phyloP scores from a whole-genome alignment of 2,329 filamentous ascomycete species.

The Achaetomium macrosporum region DNA sequence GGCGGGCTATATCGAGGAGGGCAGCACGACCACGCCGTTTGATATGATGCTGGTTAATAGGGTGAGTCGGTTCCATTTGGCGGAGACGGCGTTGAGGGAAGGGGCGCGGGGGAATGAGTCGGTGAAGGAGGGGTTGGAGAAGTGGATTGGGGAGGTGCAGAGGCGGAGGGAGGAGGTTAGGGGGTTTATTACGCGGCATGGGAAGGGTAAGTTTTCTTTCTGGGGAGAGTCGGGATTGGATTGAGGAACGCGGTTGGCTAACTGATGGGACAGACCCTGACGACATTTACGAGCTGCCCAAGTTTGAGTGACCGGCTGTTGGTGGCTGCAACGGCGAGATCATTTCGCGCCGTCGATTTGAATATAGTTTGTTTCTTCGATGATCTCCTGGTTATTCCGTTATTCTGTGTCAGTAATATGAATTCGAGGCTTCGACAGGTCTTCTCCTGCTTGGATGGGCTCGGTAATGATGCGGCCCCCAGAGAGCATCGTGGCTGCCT shows the following conservation, averaged over 20 bases:
- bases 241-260: no score
- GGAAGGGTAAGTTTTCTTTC: slow-evolving; percentile 41
- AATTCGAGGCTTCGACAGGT: no score
- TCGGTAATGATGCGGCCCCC: no score
- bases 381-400: no score
- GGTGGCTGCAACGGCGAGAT: no score
- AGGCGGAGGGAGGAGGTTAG: slow-evolving; percentile 43
- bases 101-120: slow-evolving; percentile 43
- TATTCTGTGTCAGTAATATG: no score
- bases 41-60: slow-evolving; percentile 63
- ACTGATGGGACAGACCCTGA: slow-evolving; percentile 39
- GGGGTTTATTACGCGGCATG: slow-evolving; percentile 46
- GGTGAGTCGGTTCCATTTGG: slow-evolving; percentile 56
- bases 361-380: no score
- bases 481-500: no score
- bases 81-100: slow-evolving; percentile 46
- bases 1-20: slow-evolving; percentile 58
- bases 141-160: slow-evolving; percentile 42
- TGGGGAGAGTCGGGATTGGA: no score
- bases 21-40: slow-evolving; percentile 61
- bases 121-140: slow-evolving; percentile 40
- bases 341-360: no score
- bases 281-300: slow-evolving; percentile 45
- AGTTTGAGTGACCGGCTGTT: slow-evolving; percentile 30
- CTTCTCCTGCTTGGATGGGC: no score